Evolutionary conservation across 2,329 filamentous ascomycete genomes (phyloP).

Genomic region (Hymenoscyphus fraxineus): DNA sequence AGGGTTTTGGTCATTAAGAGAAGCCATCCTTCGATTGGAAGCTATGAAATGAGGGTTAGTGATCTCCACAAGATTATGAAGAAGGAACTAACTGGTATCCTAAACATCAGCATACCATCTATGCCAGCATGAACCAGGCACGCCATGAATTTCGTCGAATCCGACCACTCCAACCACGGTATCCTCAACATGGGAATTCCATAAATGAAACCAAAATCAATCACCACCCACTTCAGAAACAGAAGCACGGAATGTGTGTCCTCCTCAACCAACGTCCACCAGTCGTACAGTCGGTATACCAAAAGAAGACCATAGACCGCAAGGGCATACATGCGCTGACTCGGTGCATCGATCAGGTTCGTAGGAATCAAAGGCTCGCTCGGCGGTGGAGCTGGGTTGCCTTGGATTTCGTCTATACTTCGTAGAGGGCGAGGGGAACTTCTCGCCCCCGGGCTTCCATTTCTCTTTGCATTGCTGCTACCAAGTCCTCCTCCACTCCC

Average conservation of each 20-base stretch:
- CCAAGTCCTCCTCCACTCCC: conserved; percentile 8
- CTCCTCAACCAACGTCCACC: conserved; percentile 71
- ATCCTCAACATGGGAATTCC: conserved; percentile 83
- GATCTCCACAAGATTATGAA: conserved; percentile 13
- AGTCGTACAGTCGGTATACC: conserved; percentile 86
- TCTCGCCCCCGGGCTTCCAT: conserved; percentile 6
- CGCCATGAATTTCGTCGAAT: conserved; percentile 57
- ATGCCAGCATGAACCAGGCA: conserved; percentile 69
- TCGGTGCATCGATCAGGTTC: conserved; percentile 79
- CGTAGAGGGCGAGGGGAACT: conserved; percentile 26
- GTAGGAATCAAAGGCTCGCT: conserved; percentile 70
- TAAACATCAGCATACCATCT: conserved; percentile 90
- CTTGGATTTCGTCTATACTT: conserved; percentile 22
- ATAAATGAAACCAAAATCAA: conserved; percentile 85
- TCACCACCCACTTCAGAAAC: conserved; percentile 87
- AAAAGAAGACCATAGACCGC: conserved; percentile 73
- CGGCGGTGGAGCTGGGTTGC: conserved; percentile 16
- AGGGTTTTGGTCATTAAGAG: conserved; percentile 72
- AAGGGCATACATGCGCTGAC: conserved; percentile 82
- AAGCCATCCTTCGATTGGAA: conserved; percentile 72
- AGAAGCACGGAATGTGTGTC: conserved; percentile 84
- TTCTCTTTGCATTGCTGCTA: conserved; percentile 26
- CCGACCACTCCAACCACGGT: conserved; percentile 93
- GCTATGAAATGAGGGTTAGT: conserved; percentile 39
- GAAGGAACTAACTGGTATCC: conserved; percentile 61